A percentile compares a stretch with the other conserved stretches of the same genome.
Evolutionary conservation across 495 filamentous ascomycete genomes (phyloP).

Genomic region (Beverwykella pulmonaria): DNA sequence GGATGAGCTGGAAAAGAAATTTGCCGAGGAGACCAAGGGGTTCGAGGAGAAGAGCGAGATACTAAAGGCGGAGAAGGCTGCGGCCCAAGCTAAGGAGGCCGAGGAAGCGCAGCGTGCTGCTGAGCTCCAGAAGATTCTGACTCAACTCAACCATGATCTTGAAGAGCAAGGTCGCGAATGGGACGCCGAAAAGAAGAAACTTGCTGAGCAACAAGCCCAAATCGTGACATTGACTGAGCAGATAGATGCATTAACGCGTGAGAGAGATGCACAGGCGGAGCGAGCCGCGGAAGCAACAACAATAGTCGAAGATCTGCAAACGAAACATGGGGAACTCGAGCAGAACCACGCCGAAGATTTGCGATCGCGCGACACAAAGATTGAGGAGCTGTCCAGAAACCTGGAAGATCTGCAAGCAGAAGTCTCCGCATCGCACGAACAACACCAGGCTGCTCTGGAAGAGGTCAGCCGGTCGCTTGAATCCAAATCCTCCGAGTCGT

Average conservation of each 20-base stretch:
- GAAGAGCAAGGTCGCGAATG: constrained; percentile 30
- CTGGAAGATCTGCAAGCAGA: constrained; percentile 22
- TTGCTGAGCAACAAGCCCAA: constrained; percentile 21
- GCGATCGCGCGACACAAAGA: constrained; percentile 24
- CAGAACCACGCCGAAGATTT: constrained; percentile 29
- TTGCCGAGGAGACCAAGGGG: constrained; percentile 20
- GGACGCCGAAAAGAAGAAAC: constrained; percentile 34
- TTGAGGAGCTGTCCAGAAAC: not conserved
- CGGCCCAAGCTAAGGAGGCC: constrained; percentile 29
- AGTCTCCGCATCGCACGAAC: constrained; percentile 5
- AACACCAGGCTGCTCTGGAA: constrained; percentile 12
- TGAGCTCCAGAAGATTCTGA: constrained; percentile 32
- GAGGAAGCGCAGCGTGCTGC: constrained; percentile 33
- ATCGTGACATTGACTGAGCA: constrained; percentile 16
- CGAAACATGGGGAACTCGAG: constrained; percentile 15
- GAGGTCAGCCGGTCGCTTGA: constrained; percentile 18
- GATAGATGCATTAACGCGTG: constrained; percentile 8
- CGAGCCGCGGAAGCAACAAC: not conserved
- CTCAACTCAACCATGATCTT: constrained; percentile 32
- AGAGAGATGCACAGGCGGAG: constrained; percentile 16
- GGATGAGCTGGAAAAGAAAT: constrained; percentile 32
- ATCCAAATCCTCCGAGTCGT: constrained; percentile 19
- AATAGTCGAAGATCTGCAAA: constrained; percentile 26
- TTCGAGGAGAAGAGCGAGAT: constrained; percentile 22
- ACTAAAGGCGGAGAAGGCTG: constrained; percentile 32